A percentile compares a stretch with the other conserved stretches of the same genome.
These are phyloP conservation scores for Penstemon davidsonii DNA, from an alignment of 257 asterid species.

Conservation along the genomic window DNA sequence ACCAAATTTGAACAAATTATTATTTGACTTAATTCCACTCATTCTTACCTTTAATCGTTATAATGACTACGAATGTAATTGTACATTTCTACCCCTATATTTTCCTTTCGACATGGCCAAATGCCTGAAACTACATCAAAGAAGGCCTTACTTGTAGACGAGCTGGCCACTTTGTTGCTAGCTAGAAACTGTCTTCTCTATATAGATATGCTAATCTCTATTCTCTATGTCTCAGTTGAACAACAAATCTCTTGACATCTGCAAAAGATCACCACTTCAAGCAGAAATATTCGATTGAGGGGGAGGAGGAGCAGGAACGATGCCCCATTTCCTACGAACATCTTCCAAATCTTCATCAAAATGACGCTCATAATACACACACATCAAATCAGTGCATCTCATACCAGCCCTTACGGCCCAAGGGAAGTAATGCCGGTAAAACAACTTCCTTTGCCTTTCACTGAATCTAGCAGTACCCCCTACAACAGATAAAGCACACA, in stretches of 20 bases:
- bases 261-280: constrained; percentile 22
- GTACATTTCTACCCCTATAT: no score
- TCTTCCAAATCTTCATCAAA: constrained; percentile 85
- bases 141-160: not conserved
- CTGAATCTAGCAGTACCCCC: constrained; percentile 91
- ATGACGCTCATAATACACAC: constrained; percentile 82
- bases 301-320: constrained; percentile 69
- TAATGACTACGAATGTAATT: no score
- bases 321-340: constrained; percentile 78
- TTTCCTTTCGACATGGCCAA: no score
- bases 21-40: no score
- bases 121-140: not conserved
- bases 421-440: constrained; percentile 90
- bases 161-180: not conserved
- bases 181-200: constrained; percentile 3
- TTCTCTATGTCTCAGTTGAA: not conserved
- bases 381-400: constrained; percentile 76
- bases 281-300: constrained; percentile 33
- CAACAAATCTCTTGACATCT: not conserved
- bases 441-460: constrained; percentile 65
- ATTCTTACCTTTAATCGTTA: no score
- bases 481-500: constrained; percentile 83
- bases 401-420: constrained; percentile 91
- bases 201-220: not conserved
- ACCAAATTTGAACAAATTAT: no score